Evolutionary conservation across 2,329 filamentous ascomycete genomes (phyloP).

Genomic region (Neoarthrinium moseri): DNA sequence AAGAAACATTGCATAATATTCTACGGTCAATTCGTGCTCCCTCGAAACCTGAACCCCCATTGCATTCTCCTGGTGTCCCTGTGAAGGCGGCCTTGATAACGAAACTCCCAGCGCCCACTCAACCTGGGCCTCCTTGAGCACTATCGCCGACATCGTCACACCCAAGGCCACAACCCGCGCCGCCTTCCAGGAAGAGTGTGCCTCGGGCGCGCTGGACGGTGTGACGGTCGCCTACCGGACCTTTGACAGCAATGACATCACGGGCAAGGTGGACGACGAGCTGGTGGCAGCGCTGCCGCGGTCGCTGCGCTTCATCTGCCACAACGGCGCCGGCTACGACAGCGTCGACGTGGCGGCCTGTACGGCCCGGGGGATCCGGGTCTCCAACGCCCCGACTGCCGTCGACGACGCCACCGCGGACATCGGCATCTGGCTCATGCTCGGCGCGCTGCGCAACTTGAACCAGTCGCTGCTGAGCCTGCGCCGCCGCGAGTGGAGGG

Average conservation of each 20-base stretch:
- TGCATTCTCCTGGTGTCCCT: no score
- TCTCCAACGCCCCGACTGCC: conserved; percentile 80
- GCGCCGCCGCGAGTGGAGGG: conserved; percentile 67
- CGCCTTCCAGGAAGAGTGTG: conserved; percentile 69
- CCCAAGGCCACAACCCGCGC: conserved; percentile 60
- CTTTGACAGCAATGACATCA: conserved; percentile 55
- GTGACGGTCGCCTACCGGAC: conserved; percentile 69
- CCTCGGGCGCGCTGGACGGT: conserved; percentile 63
- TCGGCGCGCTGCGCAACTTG: conserved; percentile 76
- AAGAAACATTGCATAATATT: no score
- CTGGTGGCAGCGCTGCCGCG: conserved; percentile 57
- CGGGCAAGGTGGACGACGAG: conserved; percentile 70
- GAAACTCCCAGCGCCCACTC: conserved; percentile 65
- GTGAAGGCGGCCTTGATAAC: no score
- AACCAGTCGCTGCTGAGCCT: conserved; percentile 64
- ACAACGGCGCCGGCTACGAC: conserved; percentile 80
- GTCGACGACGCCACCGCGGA: conserved; percentile 85
- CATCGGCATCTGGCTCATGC: conserved; percentile 74
- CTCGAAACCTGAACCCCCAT: no score
- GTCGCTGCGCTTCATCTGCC: conserved; percentile 57
- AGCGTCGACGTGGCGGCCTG: conserved; percentile 74
- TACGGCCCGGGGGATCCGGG: conserved; percentile 61
- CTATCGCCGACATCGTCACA: conserved; percentile 63
- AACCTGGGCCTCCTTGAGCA: conserved; percentile 60
- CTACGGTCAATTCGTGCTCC: no score